These are phyloP conservation scores for Alternaria angustiovoidea DNA, from an alignment of 2,329 filamentous ascomycete species.

Conservation along the genomic window DNA sequence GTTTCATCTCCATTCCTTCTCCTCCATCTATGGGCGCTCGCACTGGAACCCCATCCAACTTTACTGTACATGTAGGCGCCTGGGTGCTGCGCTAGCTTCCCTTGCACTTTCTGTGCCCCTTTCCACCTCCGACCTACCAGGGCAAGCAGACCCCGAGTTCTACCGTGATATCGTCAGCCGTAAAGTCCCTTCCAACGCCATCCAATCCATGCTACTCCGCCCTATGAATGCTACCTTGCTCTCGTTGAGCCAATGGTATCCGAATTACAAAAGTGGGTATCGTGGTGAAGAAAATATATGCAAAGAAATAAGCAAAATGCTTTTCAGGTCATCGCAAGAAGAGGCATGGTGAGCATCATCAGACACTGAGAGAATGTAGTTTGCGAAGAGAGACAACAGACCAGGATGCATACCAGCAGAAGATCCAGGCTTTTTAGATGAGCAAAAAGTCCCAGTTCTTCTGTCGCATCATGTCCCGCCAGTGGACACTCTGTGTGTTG, in stretches of 20 bases:
- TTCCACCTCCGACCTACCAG: slow-evolving; percentile 26
- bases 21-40: slow-evolving; percentile 23
- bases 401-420: slow-evolving; percentile 51
- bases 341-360: slow-evolving; percentile 13
- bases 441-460: slow-evolving; percentile 93
- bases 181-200: slow-evolving; percentile 37
- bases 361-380: slow-evolving; percentile 33
- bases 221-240: slow-evolving; percentile 34
- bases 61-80: slow-evolving; percentile 41
- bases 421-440: slow-evolving; percentile 64
- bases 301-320: slow-evolving; percentile 46
- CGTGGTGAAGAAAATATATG: slow-evolving; percentile 46
- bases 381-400: slow-evolving; percentile 37
- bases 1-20: slow-evolving; percentile 34
- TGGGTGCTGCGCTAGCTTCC: slow-evolving; percentile 49
- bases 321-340: slow-evolving; percentile 24
- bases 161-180: slow-evolving; percentile 38
- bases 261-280: slow-evolving; percentile 53
- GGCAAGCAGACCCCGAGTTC: slow-evolving; percentile 8
- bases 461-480: slow-evolving; percentile 91
- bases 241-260: slow-evolving; percentile 33
- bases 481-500: slow-evolving; percentile 77
- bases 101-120: slow-evolving; percentile 23
- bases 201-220: slow-evolving; percentile 34
- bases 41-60: slow-evolving; percentile 30